Conservation (phyloP, 192 early-diverging fungal species). For the Rhizoclosmatium globosum region DNA sequence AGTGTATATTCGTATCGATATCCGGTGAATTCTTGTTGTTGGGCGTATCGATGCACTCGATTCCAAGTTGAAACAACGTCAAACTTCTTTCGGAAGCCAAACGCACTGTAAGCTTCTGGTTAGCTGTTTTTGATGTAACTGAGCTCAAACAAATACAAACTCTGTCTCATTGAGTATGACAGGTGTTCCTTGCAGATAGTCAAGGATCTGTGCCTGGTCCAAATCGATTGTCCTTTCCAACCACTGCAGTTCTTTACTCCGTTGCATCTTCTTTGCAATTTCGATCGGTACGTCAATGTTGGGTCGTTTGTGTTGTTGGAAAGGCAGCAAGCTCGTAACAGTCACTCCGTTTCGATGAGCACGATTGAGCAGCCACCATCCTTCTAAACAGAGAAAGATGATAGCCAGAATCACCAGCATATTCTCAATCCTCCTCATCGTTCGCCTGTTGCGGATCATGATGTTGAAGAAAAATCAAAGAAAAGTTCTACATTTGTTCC, state of each 20-base stretch:
- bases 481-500: no score
- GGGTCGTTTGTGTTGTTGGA: background rate
- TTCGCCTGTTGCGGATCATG: no score
- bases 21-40: background rate
- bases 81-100: background rate
- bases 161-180: background rate
- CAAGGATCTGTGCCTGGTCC: conserved; percentile 14
- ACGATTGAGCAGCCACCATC: no score
- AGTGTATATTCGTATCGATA: background rate
- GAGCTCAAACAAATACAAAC: no score
- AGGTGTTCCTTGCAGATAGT: conserved; percentile 19
- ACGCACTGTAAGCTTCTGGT: conserved; percentile 4
- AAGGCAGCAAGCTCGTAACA: no score
- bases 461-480: no score
- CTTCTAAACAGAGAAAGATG: no score
- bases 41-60: background rate
- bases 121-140: background rate
- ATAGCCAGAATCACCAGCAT: no score
- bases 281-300: background rate
- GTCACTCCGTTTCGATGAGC: no score
- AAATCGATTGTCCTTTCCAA: conserved; percentile 16
- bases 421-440: no score
- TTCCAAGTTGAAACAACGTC: background rate
- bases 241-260: background rate
- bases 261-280: background rate